Percentiles rank a stretch among this genome's conserved stretches.
phyloP scores from a whole-genome alignment of 345 rosid species.

The Ceriops zippeliana region DNA sequence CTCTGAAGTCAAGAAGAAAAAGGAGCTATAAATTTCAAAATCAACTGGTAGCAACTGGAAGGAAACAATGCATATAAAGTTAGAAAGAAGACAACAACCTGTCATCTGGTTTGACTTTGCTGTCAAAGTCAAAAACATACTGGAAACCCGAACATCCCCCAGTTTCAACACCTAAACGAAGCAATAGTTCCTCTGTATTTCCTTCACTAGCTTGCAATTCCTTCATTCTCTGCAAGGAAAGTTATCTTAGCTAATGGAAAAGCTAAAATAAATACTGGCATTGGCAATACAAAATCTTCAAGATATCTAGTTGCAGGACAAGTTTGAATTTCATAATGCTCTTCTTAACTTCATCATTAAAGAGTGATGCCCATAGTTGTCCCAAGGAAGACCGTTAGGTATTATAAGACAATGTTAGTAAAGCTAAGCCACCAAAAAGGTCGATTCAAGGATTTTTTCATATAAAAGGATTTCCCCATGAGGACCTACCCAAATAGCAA shows the following conservation, averaged over 20 bases:
- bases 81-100: slow-evolving; percentile 37
- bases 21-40: neutral
- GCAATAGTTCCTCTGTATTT: slow-evolving; percentile 45
- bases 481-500: neutral
- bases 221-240: slow-evolving; percentile 66
- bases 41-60: neutral
- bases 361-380: neutral
- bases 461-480: neutral
- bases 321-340: neutral
- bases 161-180: slow-evolving; percentile 85
- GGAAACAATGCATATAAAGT: neutral
- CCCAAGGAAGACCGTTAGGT: neutral
- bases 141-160: slow-evolving; percentile 99
- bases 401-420: neutral
- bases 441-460: neutral
- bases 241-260: slow-evolving; percentile 17
- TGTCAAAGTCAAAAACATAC: slow-evolving; percentile 77
- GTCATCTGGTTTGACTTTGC: slow-evolving; percentile 62
- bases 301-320: neutral
- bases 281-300: neutral
- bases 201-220: slow-evolving; percentile 64
- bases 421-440: neutral
- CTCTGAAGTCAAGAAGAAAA: slow-evolving; percentile 32
- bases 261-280: neutral
- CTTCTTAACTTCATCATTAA: neutral